Base-by-base conservation (phyloP, 768 basidiomycete species). In the Phlebiopsis flavidoalba region DNA sequence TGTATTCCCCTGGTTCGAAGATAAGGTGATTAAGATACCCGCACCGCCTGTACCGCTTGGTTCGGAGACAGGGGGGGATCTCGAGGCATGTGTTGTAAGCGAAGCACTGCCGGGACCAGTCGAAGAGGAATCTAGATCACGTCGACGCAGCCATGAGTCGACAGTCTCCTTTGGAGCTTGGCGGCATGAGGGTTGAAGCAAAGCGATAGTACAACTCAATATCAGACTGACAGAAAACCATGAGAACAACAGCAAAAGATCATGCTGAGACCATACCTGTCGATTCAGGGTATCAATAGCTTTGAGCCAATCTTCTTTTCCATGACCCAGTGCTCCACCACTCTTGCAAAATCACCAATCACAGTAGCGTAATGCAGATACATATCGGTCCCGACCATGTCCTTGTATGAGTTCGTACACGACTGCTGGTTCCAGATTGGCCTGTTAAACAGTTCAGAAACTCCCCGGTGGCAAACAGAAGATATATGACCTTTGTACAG, bases 201-300 rank as follows among this genome's bases (percentile, higher is more conserved):
- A 95, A 96, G 40, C 89, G 90, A 73, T 98, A 98, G 72, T 98
- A 98, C 11, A 96, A 78, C 49, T 93, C 92, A 19, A 93, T 76
- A 61, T 91, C 80, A n/a, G 85, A 79, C 92, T 98, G 54, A 67
- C 1, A n/a, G 33, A 37, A 54, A 26, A 31, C 45, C 50, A 19
- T 57, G 46, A 37, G 59, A 19, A 46, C 17, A 33, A 17, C 57
- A n/a, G 37, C 22, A 51, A 64, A n/a, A 6, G 11, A 19, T 22
- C 3, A 8, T 26, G 17, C 61, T 33, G 21, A 26, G 40, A 5
- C 62, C 77, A 53, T 66, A 92, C 93, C 84, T 97, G 95, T 51
- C 93, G 83, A 68, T 85, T 95, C 62, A 98, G 83, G n/a, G 88
- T 81, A 59, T 93, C 90, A 58, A 98, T 89, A 0, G 93, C 95